Evolutionary conservation across 257 asterid species (phyloP), one percentile per base, ranked within the genome.

Genomic region (Perilla frutescens): DNA sequence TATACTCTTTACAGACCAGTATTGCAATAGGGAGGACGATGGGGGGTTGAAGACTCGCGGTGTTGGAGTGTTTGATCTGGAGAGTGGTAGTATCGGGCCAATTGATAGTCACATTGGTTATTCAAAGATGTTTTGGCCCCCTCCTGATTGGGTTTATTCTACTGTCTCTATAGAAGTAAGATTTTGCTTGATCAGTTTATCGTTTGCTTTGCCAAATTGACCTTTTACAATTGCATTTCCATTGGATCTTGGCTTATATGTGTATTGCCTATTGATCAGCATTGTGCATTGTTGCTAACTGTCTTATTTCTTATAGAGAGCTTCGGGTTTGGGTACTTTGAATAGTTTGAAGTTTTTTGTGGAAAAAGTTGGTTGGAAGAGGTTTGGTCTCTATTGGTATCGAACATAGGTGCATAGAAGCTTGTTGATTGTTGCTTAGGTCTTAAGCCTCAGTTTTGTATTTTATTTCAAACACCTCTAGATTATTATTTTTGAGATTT

Each of bases 41-140:
- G 92, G 87, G 59, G 84, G 57, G 29, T 73, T 79, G 87, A 88
- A 81, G 73, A 60, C 73, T 41, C 83, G 78, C 0, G 90, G 89
- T 15, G 76, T 88, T 13, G 91, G 94, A 32, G 87, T 91, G 79
- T 94, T 86, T 59, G 87, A 82, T 81, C 32, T 94, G 87, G 97
- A 80, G 74, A 86, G 77, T 62, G 91, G 96, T 72, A 83, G 84
- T 32, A 90, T 94, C 59, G 90, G 83, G 71, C 86, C 93, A 7
- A 79, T 91, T 45, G 75, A 65, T 73, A 71, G 75, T 71, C 75
- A 54, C 20, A 43, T 10, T 70, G 85, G 84, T 32, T 88, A 78
- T 82, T 77, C 89, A 26, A 84, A 81, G 76, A 71, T 88, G 88
- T 90, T 94, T 81, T 90, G 97, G 97, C 97, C 97, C 6, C 97